Evolutionary conservation across 345 rosid genomes (phyloP).

Genomic region (Eucalyptus guilfoylei): DNA sequence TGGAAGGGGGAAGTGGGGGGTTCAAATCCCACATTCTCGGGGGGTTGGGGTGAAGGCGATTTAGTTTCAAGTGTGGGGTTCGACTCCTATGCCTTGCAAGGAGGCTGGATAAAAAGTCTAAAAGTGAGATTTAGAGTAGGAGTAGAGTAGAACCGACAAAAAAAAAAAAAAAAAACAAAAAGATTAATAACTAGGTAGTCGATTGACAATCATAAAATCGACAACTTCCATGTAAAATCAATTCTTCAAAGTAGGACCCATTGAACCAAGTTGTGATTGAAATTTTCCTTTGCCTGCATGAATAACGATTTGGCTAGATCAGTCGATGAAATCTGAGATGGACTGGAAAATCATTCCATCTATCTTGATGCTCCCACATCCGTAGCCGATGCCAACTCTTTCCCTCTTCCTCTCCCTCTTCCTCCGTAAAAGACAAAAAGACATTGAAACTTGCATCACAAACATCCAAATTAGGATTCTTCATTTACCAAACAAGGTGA

Average conservation of each 20-base stretch:
- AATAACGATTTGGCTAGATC: background rate
- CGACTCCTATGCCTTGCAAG: too few relatives aligned
- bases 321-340: background rate
- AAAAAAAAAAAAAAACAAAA: too few relatives aligned
- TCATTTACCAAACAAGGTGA: background rate
- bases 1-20: too few relatives aligned
- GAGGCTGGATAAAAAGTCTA: too few relatives aligned
- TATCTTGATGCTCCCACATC: background rate
- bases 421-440: background rate
- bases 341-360: background rate
- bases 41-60: too few relatives aligned
- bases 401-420: background rate
- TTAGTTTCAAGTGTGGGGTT: too few relatives aligned
- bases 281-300: background rate
- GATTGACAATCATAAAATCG: background rate
- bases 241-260: background rate
- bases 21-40: too few relatives aligned
- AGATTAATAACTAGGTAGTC: background rate
- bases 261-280: background rate
- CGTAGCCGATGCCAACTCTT: background rate
- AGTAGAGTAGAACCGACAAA: too few relatives aligned
- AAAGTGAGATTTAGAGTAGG: too few relatives aligned
- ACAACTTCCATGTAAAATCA: background rate
- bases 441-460: background rate
- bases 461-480: background rate